Conservation (phyloP, 116 monocot species). For the Posidonia oceanica region DNA sequence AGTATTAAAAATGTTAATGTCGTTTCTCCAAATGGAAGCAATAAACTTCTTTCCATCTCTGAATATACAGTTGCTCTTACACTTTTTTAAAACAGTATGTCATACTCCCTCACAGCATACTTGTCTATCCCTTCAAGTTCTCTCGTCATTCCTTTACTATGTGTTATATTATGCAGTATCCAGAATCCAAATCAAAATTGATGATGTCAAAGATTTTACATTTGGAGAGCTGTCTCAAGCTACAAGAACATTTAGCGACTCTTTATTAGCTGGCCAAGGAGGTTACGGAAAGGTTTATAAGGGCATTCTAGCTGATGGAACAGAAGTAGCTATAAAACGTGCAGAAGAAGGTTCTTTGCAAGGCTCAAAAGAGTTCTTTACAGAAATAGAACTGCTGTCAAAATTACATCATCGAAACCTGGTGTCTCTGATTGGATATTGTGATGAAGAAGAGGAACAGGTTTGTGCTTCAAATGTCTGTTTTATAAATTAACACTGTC, state of each 20-base stretch:
- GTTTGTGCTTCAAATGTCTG: conserved; percentile 15
- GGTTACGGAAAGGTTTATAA: conserved; percentile 90
- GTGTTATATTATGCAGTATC: conserved; percentile 31
- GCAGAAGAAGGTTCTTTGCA: conserved; percentile 71
- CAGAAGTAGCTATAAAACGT: conserved; percentile 75
- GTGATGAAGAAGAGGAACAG: conserved; percentile 88
- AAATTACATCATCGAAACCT: conserved; percentile 85
- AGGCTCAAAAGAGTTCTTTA: conserved; percentile 84
- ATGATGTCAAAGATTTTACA: conserved; percentile 58
- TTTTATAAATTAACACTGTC: no score
- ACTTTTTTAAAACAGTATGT: not conserved
- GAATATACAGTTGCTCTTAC: not conserved
- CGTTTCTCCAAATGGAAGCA: not conserved
- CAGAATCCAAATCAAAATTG: conserved; percentile 50
- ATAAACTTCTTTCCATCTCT: not conserved
- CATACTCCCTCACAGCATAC: not conserved
- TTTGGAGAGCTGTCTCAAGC: conserved; percentile 62
- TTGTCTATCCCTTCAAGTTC: no score
- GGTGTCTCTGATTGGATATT: conserved; percentile 86
- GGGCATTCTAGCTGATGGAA: conserved; percentile 68
- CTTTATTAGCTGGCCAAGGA: conserved; percentile 64
- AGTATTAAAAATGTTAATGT: not conserved
- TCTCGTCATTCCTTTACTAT: not conserved
- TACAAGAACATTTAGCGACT: conserved; percentile 45
- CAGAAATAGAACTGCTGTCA: conserved; percentile 82